A percentile compares a stretch with the other conserved stretches of the same genome.
phyloP scores from a whole-genome alignment of 768 basidiomycete species.

The Podaxis sp. region DNA sequence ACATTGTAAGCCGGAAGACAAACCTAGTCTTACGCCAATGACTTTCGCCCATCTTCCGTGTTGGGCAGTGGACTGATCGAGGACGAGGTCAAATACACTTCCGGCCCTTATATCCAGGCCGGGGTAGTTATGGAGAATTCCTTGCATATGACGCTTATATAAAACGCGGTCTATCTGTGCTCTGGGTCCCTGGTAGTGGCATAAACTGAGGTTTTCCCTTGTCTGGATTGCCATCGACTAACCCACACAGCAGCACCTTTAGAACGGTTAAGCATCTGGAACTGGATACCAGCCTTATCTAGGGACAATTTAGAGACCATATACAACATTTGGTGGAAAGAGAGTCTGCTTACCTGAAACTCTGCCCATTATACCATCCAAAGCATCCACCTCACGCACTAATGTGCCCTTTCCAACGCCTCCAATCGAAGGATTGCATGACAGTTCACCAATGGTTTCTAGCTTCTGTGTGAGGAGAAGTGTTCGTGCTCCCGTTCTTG shows the following conservation, averaged over 20 bases:
- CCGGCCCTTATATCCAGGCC: constrained; percentile 67
- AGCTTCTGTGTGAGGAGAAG: constrained; percentile 78
- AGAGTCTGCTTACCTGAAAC: constrained; percentile 60
- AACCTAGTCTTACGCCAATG: constrained; percentile 67
- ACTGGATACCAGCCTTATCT: constrained; percentile 90
- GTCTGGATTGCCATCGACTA: constrained; percentile 17
- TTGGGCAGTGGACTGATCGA: constrained; percentile 42
- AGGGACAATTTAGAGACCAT: not conserved
- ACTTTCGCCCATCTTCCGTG: constrained; percentile 46
- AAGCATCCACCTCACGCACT: constrained; percentile 86
- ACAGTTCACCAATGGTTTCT: constrained; percentile 77
- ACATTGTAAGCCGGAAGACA: constrained; percentile 3
- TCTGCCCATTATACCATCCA: constrained; percentile 82
- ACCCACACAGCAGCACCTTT: constrained; percentile 92
- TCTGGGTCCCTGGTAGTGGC: constrained; percentile 66
- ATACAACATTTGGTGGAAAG: not conserved
- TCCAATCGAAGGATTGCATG: constrained; percentile 90
- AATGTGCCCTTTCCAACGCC: constrained; percentile 91
- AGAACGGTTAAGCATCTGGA: constrained; percentile 79
- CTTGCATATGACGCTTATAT: constrained; percentile 83
- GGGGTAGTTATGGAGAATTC: constrained; percentile 56
- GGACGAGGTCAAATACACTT: constrained; percentile 75
- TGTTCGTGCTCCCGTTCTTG: constrained; percentile 78
- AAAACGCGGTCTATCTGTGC: constrained; percentile 85
- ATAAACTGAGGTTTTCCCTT: not conserved